phyloP scores from a whole-genome alignment of 441 rosid species.

The Breynia disticha region DNA sequence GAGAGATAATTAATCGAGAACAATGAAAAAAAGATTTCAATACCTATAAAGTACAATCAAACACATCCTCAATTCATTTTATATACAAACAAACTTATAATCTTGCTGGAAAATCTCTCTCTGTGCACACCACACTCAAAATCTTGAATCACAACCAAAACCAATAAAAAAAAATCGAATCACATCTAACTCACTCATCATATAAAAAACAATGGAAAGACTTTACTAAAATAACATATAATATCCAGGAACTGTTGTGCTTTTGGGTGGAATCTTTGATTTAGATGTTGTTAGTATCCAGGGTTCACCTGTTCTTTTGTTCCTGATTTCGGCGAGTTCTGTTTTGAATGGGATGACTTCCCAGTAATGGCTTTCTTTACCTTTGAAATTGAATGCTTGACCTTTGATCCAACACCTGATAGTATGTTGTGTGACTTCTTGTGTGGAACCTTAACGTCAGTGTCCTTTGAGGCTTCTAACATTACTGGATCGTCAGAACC shows the following conservation, averaged over 20 bases:
- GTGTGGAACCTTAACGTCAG: slow-evolving; percentile 36
- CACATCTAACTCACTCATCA: too few species aligned
- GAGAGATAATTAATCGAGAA: too few species aligned
- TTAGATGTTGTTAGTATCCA: not conserved
- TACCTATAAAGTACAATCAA: not conserved
- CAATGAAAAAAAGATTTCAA: too few species aligned
- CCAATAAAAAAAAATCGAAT: too few species aligned
- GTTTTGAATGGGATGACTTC: slow-evolving; percentile 68
- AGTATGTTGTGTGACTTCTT: slow-evolving; percentile 78
- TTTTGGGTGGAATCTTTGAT: not conserved
- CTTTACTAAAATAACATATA: too few species aligned
- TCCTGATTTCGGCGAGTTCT: slow-evolving; percentile 35
- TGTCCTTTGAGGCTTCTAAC: slow-evolving; percentile 53
- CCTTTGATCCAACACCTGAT: slow-evolving; percentile 83
- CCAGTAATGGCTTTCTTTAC: slow-evolving; percentile 88
- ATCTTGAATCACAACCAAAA: not conserved
- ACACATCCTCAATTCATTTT: not conserved
- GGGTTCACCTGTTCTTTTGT: slow-evolving; percentile 2
- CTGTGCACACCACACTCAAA: not conserved
- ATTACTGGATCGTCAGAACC: slow-evolving; percentile 53
- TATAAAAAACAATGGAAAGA: too few species aligned
- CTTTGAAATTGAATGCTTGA: slow-evolving; percentile 82
- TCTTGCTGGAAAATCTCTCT: not conserved
- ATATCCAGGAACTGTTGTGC: not conserved
- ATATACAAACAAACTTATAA: not conserved